Percentiles rank a stretch among this genome's conserved stretches.
Conservation (phyloP, 768 basidiomycete genomes). For the Amanita subjunquillea region DNA sequence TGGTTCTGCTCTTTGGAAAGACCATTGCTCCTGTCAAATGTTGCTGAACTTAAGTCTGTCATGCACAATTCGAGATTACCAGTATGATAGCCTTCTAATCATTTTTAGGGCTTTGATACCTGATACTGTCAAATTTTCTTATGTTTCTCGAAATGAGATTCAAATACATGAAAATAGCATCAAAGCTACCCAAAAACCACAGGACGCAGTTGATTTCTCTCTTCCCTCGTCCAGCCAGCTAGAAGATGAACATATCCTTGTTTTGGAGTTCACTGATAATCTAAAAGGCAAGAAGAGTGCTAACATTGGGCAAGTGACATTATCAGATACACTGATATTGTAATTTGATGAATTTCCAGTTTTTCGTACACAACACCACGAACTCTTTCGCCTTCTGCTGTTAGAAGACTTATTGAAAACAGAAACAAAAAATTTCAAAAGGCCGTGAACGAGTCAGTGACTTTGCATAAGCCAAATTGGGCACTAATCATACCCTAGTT, state of each 20-base stretch:
- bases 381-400: slow-evolving; percentile 41
- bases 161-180: slow-evolving; percentile 32
- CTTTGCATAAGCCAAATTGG: background rate
- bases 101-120: slow-evolving; percentile 64
- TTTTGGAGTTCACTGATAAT: slow-evolving; percentile 33
- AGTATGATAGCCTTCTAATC: background rate
- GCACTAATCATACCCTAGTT: slow-evolving; percentile 24
- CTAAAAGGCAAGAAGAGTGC: slow-evolving; percentile 22
- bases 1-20: slow-evolving; percentile 25
- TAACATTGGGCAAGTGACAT: slow-evolving; percentile 17
- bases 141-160: slow-evolving; percentile 56
- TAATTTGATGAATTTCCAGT: slow-evolving; percentile 10
- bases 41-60: slow-evolving; percentile 77
- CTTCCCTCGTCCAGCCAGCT: slow-evolving; percentile 29
- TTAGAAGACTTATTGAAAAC: slow-evolving; percentile 62
- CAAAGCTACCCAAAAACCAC: slow-evolving; percentile 8
- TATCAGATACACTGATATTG: background rate
- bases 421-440: slow-evolving; percentile 54
- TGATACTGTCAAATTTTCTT: slow-evolving; percentile 72
- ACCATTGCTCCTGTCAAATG: slow-evolving; percentile 64
- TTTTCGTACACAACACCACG: slow-evolving; percentile 18
- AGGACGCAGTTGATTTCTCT: slow-evolving; percentile 30
- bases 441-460: slow-evolving; percentile 58
- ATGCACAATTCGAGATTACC: background rate
- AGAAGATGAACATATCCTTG: slow-evolving; percentile 29